Evolutionary conservation across 805 yeast species (phyloP), one percentile per base, ranked within the genome.

Genomic region (Brettanomyces nanus): DNA sequence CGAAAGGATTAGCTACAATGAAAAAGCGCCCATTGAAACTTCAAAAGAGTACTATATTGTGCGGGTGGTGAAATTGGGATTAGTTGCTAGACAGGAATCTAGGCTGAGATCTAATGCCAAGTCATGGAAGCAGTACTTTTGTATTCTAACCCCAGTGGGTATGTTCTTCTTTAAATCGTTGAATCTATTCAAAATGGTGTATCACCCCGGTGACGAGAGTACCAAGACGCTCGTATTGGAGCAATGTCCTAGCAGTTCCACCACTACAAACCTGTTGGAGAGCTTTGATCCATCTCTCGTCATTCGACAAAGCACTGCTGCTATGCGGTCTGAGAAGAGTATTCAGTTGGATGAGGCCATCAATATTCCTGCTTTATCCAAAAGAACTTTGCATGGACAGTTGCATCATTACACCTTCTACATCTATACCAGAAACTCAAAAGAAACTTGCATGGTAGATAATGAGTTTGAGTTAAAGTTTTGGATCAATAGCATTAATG

Each of bases 401-500:
- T 26, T 36, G n/a, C 26, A 31, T 9, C 23, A 22, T 22, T 45
- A 46, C 38, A 55, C 61, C 39, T 71, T 59, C 43, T 61, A 59
- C 39, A 51, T 71, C 7, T 68, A 65, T 48, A 68, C 68, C 13
- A 57, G 60, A 17, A 62, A 60, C 35, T 59, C 66, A 23, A 66
- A 61, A 37, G 61, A 58, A 29, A 48, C 59, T 2, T 71, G 66
- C 49, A 59, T 60, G 47, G 74, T 77, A 11, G 56, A 52, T 5
- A 58, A 60, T 18, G 52, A 54, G n/a, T 56, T 56, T 18, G 84
- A 77, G 29, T 59, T 71, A 56, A 50, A 57, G n/a, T 69, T 71
- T 18, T 81, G 89, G 89, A 66, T 79, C 28, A 63, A 61, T 25
- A 55, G 71, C 6, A 72, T 77, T 48, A 77, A 77, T 45, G 69